Percentiles rank a stretch among this genome's conserved stretches.
Evolutionary conservation across 164 flowering plant species (phyloP).

Genomic region (Berberis thunbergii): DNA sequence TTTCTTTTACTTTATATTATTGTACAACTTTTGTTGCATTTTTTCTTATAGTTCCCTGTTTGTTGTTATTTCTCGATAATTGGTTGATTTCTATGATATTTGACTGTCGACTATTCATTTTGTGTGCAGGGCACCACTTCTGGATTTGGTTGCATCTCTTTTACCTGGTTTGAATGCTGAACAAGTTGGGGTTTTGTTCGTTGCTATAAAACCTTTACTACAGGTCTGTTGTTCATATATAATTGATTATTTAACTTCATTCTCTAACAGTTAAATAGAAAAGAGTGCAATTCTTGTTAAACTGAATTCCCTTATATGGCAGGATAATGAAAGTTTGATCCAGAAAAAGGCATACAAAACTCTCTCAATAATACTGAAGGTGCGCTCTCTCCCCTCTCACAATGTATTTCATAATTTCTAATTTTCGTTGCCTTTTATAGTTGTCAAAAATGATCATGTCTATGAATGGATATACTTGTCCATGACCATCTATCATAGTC

Average conservation of each 20-base stretch:
- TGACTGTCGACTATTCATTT: conserved; percentile 5
- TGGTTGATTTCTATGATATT: background rate
- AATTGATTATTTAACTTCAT: conserved; percentile 1
- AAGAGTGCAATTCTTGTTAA: background rate
- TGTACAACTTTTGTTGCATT: background rate
- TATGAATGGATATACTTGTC: too few species aligned
- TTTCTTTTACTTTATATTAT: background rate
- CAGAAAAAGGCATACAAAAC: conserved; percentile 96
- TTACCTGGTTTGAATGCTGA: conserved; percentile 65
- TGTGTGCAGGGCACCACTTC: conserved; percentile 53
- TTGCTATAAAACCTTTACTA: conserved; percentile 55
- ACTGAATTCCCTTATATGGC: conserved; percentile 15
- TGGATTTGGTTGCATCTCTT: conserved; percentile 72
- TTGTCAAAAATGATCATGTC: too few species aligned
- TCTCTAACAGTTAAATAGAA: background rate
- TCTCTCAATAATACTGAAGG: conserved; percentile 74
- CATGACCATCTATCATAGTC: too few species aligned
- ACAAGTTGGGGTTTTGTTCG: conserved; percentile 44
- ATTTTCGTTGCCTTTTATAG: too few species aligned
- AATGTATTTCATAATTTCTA: too few species aligned
- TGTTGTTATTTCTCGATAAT: background rate
- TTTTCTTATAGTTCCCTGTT: background rate
- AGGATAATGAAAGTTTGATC: conserved; percentile 66
- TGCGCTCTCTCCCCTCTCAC: conserved; percentile 8
- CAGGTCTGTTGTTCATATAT: conserved; percentile 34